Evolutionary conservation across 2,329 filamentous ascomycete species (phyloP).

Genomic region (Fusarium denticulatum): DNA sequence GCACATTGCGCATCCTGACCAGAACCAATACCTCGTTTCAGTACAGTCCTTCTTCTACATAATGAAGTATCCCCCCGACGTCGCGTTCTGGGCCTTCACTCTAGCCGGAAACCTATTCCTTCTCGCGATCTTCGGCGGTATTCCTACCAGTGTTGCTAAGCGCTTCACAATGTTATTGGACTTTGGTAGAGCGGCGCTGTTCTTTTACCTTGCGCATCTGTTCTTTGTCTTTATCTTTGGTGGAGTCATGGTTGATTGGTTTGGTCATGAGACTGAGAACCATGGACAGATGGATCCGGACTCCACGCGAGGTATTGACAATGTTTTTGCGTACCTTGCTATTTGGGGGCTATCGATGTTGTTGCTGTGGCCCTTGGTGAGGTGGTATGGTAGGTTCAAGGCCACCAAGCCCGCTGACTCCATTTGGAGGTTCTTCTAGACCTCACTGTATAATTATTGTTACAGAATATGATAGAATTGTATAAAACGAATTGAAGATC

Average conservation of each 20-base stretch:
- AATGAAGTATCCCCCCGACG: conserved; percentile 58
- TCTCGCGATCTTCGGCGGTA: conserved; percentile 49
- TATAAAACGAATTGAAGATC: background rate
- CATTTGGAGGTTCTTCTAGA: conserved; percentile 58
- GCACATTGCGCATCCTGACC: conserved; percentile 43
- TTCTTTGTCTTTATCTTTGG: conserved; percentile 46
- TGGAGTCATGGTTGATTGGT: conserved; percentile 38
- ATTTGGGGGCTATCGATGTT: conserved; percentile 50
- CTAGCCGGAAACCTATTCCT: conserved; percentile 53
- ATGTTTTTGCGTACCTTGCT: conserved; percentile 49
- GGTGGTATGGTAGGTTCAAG: conserved; percentile 57
- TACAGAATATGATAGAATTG: background rate
- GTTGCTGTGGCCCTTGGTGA: conserved; percentile 54
- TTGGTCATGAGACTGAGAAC: conserved; percentile 49
- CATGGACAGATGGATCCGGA: conserved; percentile 41
- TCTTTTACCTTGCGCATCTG: conserved; percentile 57
- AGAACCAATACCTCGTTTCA: conserved; percentile 56
- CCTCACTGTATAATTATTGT: background rate
- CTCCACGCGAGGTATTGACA: conserved; percentile 49
- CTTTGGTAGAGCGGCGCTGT: conserved; percentile 58
- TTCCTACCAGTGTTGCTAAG: conserved; percentile 46
- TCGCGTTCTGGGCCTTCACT: conserved; percentile 56
- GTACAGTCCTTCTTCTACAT: conserved; percentile 57
- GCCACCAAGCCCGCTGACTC: conserved; percentile 53
- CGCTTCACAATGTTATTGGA: conserved; percentile 51